phyloP scores from a whole-genome alignment of 2,329 filamentous ascomycete species.

The Passalora sequoiae region DNA sequence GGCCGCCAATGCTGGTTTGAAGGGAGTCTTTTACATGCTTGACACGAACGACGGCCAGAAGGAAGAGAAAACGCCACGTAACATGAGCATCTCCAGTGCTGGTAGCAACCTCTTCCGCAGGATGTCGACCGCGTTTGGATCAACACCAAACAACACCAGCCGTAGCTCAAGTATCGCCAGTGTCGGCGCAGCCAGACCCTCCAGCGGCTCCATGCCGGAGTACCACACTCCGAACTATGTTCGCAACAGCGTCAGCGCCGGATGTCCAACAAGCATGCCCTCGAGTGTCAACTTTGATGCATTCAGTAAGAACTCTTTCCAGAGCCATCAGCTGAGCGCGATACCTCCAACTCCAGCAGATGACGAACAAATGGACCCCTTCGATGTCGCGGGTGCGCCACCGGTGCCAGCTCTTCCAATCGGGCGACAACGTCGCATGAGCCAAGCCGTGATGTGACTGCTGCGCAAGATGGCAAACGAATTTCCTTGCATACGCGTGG shows the following conservation, averaged over 20 bases:
- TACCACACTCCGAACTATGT: slow-evolving; percentile 34
- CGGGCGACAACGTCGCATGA: slow-evolving; percentile 6
- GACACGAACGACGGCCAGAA: slow-evolving; percentile 22
- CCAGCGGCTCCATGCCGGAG: slow-evolving; percentile 19
- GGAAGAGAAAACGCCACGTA: slow-evolving; percentile 17
- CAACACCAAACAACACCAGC: slow-evolving; percentile 13
- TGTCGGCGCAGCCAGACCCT: slow-evolving; percentile 11
- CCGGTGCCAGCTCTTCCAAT: slow-evolving; percentile 15
- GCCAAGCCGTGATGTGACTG: slow-evolving; percentile 13
- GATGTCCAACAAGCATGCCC: slow-evolving; percentile 39
- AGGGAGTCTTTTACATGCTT: slow-evolving; percentile 45
- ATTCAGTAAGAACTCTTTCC: slow-evolving; percentile 24
- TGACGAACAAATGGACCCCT: slow-evolving; percentile 33
- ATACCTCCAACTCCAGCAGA: slow-evolving; percentile 41
- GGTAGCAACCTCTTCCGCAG: slow-evolving; percentile 30
- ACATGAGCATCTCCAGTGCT: slow-evolving; percentile 26
- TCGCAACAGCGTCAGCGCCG: slow-evolving; percentile 34
- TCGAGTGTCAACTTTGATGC: slow-evolving; percentile 26
- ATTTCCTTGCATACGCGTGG: slow-evolving; percentile 2
- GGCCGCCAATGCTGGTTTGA: slow-evolving; percentile 39
- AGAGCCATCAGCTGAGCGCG: slow-evolving; percentile 33
- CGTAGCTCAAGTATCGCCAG: slow-evolving; percentile 23
- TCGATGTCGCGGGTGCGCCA: slow-evolving; percentile 30
- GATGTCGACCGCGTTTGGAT: slow-evolving; percentile 32
- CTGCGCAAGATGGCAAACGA: neutral